Percentiles rank a stretch among this genome's conserved stretches.
Conservation (phyloP, 1,284 basidiomycete species). For the Tremellales sp. region DNA sequence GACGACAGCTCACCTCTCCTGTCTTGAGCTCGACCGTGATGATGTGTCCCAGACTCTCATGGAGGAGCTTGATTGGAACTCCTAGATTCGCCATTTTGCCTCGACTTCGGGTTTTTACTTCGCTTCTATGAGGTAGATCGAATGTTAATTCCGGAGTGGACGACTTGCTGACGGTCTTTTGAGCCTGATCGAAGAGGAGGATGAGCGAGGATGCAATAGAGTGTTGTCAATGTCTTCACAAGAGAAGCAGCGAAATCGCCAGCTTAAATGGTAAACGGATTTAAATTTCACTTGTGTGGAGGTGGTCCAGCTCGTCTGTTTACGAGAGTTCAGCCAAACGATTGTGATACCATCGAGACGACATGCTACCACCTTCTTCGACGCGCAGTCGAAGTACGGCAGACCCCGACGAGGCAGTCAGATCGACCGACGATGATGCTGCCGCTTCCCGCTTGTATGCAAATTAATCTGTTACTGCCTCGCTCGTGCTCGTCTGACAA, state of each 20-base stretch:
- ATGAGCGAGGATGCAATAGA: background rate
- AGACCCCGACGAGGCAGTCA: constrained; percentile 59
- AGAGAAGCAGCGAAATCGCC: background rate
- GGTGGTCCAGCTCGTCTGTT: background rate
- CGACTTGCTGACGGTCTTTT: background rate
- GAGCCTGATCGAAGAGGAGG: too few relatives aligned
- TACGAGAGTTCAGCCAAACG: background rate
- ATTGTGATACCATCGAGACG: background rate
- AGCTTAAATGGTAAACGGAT: background rate
- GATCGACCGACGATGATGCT: constrained; percentile 70
- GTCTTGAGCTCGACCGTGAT: constrained; percentile 98
- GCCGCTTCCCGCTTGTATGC: constrained; percentile 66
- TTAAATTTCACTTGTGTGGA: background rate
- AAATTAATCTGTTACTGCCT: background rate
- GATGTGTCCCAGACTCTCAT: constrained; percentile 91
- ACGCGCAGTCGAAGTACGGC: background rate
- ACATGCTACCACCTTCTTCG: constrained; percentile 1
- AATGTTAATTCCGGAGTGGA: background rate
- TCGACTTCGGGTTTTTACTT: background rate
- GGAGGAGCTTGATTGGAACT: constrained; percentile 86
- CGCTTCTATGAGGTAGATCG: background rate
- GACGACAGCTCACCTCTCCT: constrained; percentile 53
- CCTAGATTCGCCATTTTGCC: constrained; percentile 59
- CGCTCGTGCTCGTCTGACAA: too few relatives aligned
- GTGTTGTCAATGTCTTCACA: background rate